Conservation (phyloP, 2,329 filamentous ascomycete genomes). For the Colletotrichum sp. region DNA sequence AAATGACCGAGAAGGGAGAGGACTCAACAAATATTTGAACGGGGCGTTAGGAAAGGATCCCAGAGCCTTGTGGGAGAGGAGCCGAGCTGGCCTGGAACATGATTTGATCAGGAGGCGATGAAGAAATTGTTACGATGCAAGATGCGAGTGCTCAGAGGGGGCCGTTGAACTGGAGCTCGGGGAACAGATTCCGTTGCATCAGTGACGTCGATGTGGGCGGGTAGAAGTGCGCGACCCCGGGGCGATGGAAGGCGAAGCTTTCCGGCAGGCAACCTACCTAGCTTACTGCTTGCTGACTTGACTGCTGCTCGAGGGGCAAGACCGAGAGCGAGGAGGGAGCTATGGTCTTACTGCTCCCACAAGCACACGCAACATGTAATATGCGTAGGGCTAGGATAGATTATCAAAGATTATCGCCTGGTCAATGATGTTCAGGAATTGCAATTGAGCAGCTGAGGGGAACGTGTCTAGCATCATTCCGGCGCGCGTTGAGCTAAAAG, state of each 20-base stretch:
- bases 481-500: not conserved
- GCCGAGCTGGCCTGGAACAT: not conserved
- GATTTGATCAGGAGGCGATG: not conserved
- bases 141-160: not conserved
- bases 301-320: not conserved
- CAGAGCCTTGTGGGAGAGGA: not conserved
- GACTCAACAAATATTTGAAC: not conserved
- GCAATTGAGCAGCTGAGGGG: not conserved
- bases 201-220: conserved; percentile 14
- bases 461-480: not conserved
- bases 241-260: not conserved
- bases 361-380: not conserved
- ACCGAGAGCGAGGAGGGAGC: not conserved
- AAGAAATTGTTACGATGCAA: not conserved
- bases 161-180: not conserved
- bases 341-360: not conserved
- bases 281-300: not conserved
- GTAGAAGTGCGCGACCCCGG: not conserved
- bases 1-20: not conserved
- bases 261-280: not conserved
- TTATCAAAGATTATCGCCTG: not conserved
- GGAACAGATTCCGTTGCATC: not conserved
- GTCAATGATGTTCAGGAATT: no score
- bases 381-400: not conserved
- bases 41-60: not conserved